Evolutionary conservation across 2,329 filamentous ascomycete species (phyloP).

Genomic region (Monilinia polystroma): DNA sequence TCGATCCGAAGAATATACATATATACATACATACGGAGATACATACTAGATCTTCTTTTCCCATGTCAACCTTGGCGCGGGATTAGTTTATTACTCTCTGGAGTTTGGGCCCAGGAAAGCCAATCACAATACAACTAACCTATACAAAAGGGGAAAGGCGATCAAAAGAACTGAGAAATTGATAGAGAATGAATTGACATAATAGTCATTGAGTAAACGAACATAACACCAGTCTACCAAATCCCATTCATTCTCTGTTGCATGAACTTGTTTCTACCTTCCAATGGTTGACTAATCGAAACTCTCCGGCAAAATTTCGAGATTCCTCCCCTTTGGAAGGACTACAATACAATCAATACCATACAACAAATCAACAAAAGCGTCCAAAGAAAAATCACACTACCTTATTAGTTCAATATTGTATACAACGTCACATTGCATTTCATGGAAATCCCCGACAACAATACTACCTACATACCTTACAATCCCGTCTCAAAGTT

Average conservation of each 20-base stretch:
- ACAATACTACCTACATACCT: not conserved
- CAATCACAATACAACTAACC: not conserved
- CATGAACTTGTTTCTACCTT: not conserved
- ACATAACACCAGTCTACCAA: not conserved
- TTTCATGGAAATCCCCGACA: conserved; percentile 1
- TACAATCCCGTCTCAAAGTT: conserved; percentile 18
- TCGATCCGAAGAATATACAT: not conserved
- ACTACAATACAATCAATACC: not conserved
- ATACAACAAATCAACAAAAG: not conserved
- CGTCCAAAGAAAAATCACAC: not conserved
- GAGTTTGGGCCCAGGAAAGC: not conserved
- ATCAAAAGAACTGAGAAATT: not conserved
- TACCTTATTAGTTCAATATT: not conserved
- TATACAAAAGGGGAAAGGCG: not conserved
- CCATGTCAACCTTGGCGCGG: not conserved
- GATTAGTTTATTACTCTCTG: conserved; percentile 1
- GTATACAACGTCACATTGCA: not conserved
- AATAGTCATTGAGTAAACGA: not conserved
- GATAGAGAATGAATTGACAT: not conserved
- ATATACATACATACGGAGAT: no score
- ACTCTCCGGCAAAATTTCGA: conserved; percentile 5
- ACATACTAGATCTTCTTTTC: not conserved
- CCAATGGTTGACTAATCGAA: conserved; percentile 8
- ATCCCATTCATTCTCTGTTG: conserved; percentile 9
- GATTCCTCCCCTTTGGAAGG: not conserved